These are phyloP conservation scores for Fusarium sp. DNA, from an alignment of 2,329 filamentous ascomycete genomes.

Conservation along the genomic window DNA sequence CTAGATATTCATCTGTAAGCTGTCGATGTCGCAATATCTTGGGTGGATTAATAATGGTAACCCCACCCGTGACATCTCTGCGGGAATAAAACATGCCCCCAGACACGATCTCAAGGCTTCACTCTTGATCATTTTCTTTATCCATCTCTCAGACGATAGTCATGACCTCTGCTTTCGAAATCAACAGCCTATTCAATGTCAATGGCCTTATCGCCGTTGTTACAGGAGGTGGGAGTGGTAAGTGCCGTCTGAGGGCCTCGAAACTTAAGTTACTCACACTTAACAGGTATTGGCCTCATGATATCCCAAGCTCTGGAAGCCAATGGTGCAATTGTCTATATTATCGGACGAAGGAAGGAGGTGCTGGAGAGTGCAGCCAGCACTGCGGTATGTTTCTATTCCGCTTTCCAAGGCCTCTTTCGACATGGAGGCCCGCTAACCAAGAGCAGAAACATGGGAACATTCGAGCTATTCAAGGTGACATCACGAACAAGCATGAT, in stretches of 20 bases:
- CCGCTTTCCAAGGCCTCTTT: not conserved
- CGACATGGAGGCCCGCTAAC: not conserved
- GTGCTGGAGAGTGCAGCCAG: conserved; percentile 53
- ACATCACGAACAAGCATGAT: conserved; percentile 54
- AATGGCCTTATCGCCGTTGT: conserved; percentile 65
- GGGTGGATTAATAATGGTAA: not conserved
- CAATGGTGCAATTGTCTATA: conserved; percentile 64
- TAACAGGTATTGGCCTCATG: conserved; percentile 60
- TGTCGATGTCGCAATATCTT: not conserved
- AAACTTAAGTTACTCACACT: not conserved
- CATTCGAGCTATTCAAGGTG: conserved; percentile 41
- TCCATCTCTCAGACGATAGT: not conserved
- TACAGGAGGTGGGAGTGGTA: conserved; percentile 59
- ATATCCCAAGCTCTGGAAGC: conserved; percentile 60
- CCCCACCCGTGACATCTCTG: not conserved
- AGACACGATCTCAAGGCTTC: not conserved
- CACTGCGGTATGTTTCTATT: not conserved
- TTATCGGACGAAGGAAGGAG: conserved; percentile 60
- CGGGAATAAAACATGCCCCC: not conserved
- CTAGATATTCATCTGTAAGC: not conserved
- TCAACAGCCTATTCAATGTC: conserved; percentile 56
- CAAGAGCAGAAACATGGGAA: conserved; percentile 1
- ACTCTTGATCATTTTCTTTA: not conserved
- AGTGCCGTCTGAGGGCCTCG: too few relatives aligned
- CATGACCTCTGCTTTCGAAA: not conserved